These are phyloP conservation scores for Scytalidium lignicola DNA, from an alignment of 2,329 filamentous ascomycete genomes.

Conservation along the genomic window DNA sequence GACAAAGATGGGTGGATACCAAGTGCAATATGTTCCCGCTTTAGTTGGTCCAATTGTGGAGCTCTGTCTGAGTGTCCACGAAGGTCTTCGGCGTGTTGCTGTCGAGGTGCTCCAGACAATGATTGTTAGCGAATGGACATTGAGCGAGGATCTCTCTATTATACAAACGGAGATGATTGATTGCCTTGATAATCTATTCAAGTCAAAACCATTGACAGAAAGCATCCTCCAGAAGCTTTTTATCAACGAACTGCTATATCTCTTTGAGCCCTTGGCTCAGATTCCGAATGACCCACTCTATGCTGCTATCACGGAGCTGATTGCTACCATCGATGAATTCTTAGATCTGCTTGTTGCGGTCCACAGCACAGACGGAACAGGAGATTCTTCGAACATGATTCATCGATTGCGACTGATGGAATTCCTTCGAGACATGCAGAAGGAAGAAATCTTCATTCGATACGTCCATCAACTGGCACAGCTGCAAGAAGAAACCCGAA, in stretches of 20 bases:
- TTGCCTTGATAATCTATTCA: conserved; percentile 84
- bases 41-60: conserved; percentile 89
- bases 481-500: conserved; percentile 69
- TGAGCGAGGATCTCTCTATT: conserved; percentile 85
- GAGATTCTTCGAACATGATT: conserved; percentile 77
- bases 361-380: conserved; percentile 67
- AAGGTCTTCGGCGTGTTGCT: conserved; percentile 81
- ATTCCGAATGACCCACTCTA: conserved; percentile 69
- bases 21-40: conserved; percentile 94
- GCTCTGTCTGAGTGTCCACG: conserved; percentile 90
- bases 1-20: conserved; percentile 86
- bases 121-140: conserved; percentile 97
- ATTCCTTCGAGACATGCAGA: conserved; percentile 93
- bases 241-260: conserved; percentile 73
- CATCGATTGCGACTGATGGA: conserved; percentile 91
- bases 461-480: conserved; percentile 89
- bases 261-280: conserved; percentile 68
- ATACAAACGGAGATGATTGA: conserved; percentile 97
- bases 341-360: conserved; percentile 87
- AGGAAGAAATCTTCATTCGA: conserved; percentile 92
- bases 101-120: conserved; percentile 94
- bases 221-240: conserved; percentile 90
- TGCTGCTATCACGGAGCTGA: conserved; percentile 69
- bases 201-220: conserved; percentile 80
- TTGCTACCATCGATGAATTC: conserved; percentile 83